Evolutionary conservation across 805 yeast genomes (phyloP).

Genomic region (Suhomyces vadensis): DNA sequence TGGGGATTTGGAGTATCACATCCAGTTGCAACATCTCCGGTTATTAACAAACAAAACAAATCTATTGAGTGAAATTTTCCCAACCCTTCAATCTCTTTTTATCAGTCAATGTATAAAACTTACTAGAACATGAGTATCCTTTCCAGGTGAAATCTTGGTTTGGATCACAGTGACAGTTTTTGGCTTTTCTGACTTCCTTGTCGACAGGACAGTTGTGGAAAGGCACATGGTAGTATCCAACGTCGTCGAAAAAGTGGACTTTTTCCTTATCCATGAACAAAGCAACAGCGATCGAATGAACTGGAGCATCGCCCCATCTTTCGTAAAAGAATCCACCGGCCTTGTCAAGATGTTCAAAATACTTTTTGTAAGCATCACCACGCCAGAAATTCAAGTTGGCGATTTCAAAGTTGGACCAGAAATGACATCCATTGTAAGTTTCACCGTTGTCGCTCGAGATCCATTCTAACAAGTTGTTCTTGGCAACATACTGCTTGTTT

Average conservation of each 20-base stretch:
- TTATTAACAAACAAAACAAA: too few relatives aligned
- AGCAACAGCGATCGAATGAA: constrained; percentile 85
- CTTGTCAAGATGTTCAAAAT: constrained; percentile 72
- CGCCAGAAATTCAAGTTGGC: constrained; percentile 77
- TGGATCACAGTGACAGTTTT: constrained; percentile 75
- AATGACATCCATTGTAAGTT: constrained; percentile 79
- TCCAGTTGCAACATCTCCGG: too few relatives aligned
- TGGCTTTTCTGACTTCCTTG: constrained; percentile 51
- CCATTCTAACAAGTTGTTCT: constrained; percentile 68
- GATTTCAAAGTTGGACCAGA: constrained; percentile 90
- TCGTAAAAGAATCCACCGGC: constrained; percentile 92
- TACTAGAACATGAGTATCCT: constrained; percentile 69
- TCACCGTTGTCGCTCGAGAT: constrained; percentile 67
- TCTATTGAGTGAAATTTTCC: constrained; percentile 52
- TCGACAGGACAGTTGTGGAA: constrained; percentile 80
- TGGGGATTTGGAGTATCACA: too few relatives aligned
- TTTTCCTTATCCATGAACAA: constrained; percentile 69
- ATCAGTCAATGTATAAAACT: constrained; percentile 56
- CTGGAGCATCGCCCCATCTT: constrained; percentile 95
- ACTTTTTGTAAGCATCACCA: constrained; percentile 63
- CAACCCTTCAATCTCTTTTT: constrained; percentile 67
- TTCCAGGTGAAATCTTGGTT: constrained; percentile 75
- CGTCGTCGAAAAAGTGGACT: constrained; percentile 77
- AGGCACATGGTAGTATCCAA: constrained; percentile 84
- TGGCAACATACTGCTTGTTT: constrained; percentile 60